Conservation (phyloP, 1,139 yeast genomes). For the Lodderomyces margitis region DNA sequence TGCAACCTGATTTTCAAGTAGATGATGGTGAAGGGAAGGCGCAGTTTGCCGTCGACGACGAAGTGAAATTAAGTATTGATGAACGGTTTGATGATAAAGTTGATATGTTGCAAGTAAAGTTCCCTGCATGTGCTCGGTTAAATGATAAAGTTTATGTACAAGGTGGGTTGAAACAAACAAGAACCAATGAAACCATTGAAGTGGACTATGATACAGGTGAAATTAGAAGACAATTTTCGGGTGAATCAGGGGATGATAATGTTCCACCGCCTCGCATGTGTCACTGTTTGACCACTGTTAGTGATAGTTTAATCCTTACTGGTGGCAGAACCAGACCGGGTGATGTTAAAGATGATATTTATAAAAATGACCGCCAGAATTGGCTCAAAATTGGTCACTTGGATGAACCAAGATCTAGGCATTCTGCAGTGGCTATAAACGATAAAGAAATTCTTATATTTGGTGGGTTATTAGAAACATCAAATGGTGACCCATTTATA, state of each 20-base stretch:
- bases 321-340: constrained; percentile 76
- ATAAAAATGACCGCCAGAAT: constrained; percentile 16
- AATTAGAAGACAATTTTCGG: not conserved
- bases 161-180: constrained; percentile 57
- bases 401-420: constrained; percentile 53
- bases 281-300: constrained; percentile 48
- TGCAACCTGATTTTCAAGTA: not conserved
- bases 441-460: constrained; percentile 43
- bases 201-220: constrained; percentile 14
- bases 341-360: constrained; percentile 33
- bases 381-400: constrained; percentile 42
- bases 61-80: constrained; percentile 12
- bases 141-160: constrained; percentile 32
- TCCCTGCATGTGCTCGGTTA: constrained; percentile 38
- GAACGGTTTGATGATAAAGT: constrained; percentile 14
- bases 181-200: constrained; percentile 25
- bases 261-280: constrained; percentile 56
- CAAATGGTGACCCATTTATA: constrained; percentile 17
- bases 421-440: constrained; percentile 39
- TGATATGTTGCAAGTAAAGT: constrained; percentile 37
- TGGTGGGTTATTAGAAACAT: constrained; percentile 31
- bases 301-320: constrained; percentile 36
- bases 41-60: constrained; percentile 8
- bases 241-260: not conserved
- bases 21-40: constrained; percentile 8